Percentiles rank a stretch among this genome's conserved stretches.
These are phyloP conservation scores for Clausena lansium DNA, from an alignment of 345 rosid species.

Conservation along the genomic window DNA sequence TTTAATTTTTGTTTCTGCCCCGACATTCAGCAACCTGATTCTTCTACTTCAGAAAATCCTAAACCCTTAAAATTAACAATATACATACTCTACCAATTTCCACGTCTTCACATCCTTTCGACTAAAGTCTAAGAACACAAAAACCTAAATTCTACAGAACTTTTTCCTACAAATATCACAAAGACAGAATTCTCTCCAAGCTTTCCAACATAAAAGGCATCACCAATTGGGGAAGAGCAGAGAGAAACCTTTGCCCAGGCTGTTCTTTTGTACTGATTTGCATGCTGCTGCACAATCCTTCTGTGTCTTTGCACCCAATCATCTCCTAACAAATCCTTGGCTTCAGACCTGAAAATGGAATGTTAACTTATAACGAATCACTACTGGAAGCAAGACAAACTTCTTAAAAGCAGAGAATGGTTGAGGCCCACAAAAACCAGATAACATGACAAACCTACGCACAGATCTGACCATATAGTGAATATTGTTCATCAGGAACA, in stretches of 20 bases:
- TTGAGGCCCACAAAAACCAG: background rate
- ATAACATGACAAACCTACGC: constrained; percentile 62
- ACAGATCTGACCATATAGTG: constrained; percentile 99
- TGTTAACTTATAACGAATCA: constrained; percentile 8
- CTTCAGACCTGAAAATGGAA: constrained; percentile 76
- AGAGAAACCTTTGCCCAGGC: constrained; percentile 83
- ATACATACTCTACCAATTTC: background rate
- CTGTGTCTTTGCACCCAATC: constrained; percentile 99
- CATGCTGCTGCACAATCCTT: constrained; percentile 97
- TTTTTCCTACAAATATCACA: background rate
- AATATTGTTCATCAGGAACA: constrained; percentile 96
- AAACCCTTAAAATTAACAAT: background rate
- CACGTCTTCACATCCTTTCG: background rate
- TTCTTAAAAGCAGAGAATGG: background rate
- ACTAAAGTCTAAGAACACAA: background rate
- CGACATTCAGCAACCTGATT: constrained; percentile 2
- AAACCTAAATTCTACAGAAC: background rate
- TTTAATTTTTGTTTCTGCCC: background rate
- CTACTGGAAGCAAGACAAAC: background rate
- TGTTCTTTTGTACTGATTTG: constrained; percentile 91
- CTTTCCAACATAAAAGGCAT: background rate
- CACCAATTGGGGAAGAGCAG: constrained; percentile 8
- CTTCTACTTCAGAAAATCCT: background rate
- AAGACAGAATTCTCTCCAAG: background rate
- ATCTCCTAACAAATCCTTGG: constrained; percentile 96